Evolutionary conservation across 768 basidiomycete species (phyloP).

Genomic region (Grammothele lineata): DNA sequence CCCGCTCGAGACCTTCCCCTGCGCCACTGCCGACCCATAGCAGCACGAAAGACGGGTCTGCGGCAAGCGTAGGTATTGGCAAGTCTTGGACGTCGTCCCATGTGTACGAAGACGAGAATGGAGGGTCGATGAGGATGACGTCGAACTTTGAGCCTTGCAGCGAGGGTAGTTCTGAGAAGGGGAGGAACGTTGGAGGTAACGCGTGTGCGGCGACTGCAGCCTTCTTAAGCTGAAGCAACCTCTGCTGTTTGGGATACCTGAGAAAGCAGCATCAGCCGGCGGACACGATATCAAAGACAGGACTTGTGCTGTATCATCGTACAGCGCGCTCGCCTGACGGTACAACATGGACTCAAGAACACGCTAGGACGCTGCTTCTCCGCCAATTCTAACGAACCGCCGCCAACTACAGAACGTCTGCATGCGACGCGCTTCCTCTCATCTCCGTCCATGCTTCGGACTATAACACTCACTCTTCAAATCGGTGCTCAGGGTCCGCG

Average conservation of each 20-base stretch:
- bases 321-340: too few relatives aligned
- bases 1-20: constrained; percentile 86
- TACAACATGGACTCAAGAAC: too few relatives aligned
- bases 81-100: constrained; percentile 84
- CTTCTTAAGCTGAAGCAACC: constrained; percentile 80
- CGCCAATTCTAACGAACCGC: too few relatives aligned
- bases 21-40: constrained; percentile 95
- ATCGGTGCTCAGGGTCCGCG: constrained; percentile 81
- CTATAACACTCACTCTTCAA: constrained; percentile 77
- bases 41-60: constrained; percentile 91
- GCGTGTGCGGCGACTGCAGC: constrained; percentile 66
- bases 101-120: constrained; percentile 79
- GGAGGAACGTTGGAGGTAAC: constrained; percentile 70
- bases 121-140: constrained; percentile 87
- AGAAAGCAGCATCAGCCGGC: background rate
- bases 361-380: too few relatives aligned
- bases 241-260: constrained; percentile 93
- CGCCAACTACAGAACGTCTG: too few relatives aligned
- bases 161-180: constrained; percentile 49
- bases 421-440: too few relatives aligned
- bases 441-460: too few relatives aligned
- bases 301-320: too few relatives aligned
- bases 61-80: constrained; percentile 76
- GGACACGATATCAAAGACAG: background rate
- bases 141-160: constrained; percentile 78